These are phyloP conservation scores for Candida morakotiae DNA, from an alignment of 805 yeast species.

Conservation along the genomic window DNA sequence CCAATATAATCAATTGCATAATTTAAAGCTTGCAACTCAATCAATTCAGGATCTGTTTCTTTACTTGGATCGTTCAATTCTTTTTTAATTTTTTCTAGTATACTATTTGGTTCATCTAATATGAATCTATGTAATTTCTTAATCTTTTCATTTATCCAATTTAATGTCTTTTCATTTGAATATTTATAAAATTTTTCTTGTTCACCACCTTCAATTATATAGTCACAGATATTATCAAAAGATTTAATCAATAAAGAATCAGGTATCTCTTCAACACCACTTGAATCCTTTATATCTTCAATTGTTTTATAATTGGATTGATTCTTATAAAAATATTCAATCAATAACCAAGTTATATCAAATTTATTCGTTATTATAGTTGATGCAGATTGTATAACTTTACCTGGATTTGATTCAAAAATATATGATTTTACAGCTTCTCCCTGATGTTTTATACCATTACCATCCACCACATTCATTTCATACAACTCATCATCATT, in stretches of 20 bases:
- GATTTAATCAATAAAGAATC: conserved; percentile 17
- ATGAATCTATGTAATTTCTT: conserved; percentile 16
- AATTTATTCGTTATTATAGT: conserved; percentile 38
- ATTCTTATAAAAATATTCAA: conserved; percentile 27
- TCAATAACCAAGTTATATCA: conserved; percentile 36
- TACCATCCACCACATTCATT: conserved; percentile 32
- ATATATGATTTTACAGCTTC: conserved; percentile 41
- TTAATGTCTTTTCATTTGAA: conserved; percentile 32
- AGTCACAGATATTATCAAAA: conserved; percentile 27
- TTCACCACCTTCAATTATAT: conserved; percentile 29
- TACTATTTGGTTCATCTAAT: conserved; percentile 11
- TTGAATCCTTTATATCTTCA: conserved; percentile 43
- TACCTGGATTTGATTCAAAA: conserved; percentile 24
- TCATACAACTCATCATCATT: conserved; percentile 28
- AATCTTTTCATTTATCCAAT: conserved; percentile 37
- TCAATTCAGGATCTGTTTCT: conserved; percentile 4
- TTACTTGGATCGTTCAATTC: conserved; percentile 15
- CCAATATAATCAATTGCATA: conserved; percentile 43
- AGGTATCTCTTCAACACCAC: conserved; percentile 20
- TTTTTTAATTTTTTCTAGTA: conserved; percentile 15
- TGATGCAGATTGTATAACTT: conserved; percentile 37
- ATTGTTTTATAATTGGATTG: conserved; percentile 26
- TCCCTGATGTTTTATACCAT: conserved; percentile 19
- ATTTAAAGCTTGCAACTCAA: conserved; percentile 23
- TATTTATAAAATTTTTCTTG: conserved; percentile 36